A percentile compares a stretch with the other conserved stretches of the same genome.
Conservation (phyloP, 495 filamentous ascomycete genomes). For the Podospora pseudopauciseta region DNA sequence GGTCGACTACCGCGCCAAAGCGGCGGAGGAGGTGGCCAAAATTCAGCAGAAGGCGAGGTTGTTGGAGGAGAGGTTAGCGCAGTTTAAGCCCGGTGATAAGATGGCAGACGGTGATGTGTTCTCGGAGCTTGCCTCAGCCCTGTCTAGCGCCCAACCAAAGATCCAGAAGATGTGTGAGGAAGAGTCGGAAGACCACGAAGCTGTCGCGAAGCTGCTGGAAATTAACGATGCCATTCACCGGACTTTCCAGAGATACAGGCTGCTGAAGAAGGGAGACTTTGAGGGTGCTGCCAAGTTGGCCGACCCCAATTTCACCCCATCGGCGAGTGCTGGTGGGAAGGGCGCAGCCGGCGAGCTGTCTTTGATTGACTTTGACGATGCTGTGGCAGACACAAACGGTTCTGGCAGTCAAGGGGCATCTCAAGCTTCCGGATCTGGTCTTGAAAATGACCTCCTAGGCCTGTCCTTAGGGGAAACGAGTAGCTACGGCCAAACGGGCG, state of each 20-base stretch:
- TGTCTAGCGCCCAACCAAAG: conserved; percentile 94
- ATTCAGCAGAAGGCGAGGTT: conserved; percentile 91
- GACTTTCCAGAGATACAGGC: conserved; percentile 89
- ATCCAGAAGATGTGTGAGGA: conserved; percentile 99
- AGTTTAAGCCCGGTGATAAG: conserved; percentile 74
- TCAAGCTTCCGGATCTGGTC: conserved; percentile 25
- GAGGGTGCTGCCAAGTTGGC: conserved; percentile 83
- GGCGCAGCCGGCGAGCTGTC: conserved; percentile 82
- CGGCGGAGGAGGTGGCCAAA: conserved; percentile 88
- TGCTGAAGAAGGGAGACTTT: conserved; percentile 89
- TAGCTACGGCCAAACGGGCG: conserved; percentile 66
- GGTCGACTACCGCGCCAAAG: conserved; percentile 96
- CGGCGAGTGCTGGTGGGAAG: conserved; percentile 62
- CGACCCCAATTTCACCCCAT: conserved; percentile 57
- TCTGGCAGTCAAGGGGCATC: conserved; percentile 26
- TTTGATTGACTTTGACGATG: conserved; percentile 84
- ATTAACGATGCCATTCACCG: conserved; percentile 99
- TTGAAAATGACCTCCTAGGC: conserved; percentile 55
- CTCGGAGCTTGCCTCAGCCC: conserved; percentile 87
- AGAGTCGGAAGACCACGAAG: conserved; percentile 93
- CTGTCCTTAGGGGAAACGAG: conserved; percentile 47
- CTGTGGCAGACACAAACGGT: conserved; percentile 58
- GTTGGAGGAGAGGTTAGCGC: conserved; percentile 87
- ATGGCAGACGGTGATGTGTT: conserved; percentile 90
- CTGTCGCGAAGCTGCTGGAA: conserved; percentile 89